These are phyloP conservation scores for Apocynum venetum DNA, from an alignment of 257 asterid genomes.

Conservation along the genomic window DNA sequence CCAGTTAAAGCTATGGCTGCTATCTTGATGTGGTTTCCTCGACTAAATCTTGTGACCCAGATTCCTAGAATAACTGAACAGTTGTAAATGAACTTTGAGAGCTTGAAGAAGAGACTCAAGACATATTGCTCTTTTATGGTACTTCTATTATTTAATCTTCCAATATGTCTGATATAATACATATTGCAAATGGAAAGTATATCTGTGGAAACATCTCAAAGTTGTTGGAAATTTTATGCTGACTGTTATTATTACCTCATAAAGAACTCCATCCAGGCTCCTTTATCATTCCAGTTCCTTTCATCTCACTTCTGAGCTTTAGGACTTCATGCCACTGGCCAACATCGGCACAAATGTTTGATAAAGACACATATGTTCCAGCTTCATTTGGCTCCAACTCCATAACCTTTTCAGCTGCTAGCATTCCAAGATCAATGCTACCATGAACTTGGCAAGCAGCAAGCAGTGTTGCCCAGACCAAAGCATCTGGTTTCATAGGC, in stretches of 20 bases:
- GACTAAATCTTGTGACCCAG: too few species aligned
- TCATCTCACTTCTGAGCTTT: conserved; percentile 47
- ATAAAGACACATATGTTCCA: conserved; percentile 51
- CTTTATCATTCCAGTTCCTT: conserved; percentile 40
- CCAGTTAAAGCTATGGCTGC: too few species aligned
- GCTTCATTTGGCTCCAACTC: conserved; percentile 54
- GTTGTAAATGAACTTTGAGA: too few species aligned
- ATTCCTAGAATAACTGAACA: too few species aligned
- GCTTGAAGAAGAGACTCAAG: too few species aligned
- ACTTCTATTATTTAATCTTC: too few species aligned
- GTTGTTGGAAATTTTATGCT: not conserved
- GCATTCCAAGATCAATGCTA: conserved; percentile 47
- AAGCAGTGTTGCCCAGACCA: conserved; percentile 73
- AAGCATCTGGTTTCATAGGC: conserved; percentile 51
- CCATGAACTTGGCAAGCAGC: conserved; percentile 71
- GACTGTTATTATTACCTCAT: conserved; percentile 20
- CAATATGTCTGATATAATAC: too few species aligned
- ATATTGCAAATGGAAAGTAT: not conserved
- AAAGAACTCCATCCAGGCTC: conserved; percentile 75
- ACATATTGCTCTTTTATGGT: too few species aligned
- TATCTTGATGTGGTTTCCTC: too few species aligned
- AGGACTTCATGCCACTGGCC: conserved; percentile 72
- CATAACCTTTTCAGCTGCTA: conserved; percentile 53
- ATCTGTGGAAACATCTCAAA: too few species aligned
- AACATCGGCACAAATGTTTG: conserved; percentile 67